Conservation (phyloP, 108 stramenopile genomes). For the Mayamaea pseudoterrestris region DNA sequence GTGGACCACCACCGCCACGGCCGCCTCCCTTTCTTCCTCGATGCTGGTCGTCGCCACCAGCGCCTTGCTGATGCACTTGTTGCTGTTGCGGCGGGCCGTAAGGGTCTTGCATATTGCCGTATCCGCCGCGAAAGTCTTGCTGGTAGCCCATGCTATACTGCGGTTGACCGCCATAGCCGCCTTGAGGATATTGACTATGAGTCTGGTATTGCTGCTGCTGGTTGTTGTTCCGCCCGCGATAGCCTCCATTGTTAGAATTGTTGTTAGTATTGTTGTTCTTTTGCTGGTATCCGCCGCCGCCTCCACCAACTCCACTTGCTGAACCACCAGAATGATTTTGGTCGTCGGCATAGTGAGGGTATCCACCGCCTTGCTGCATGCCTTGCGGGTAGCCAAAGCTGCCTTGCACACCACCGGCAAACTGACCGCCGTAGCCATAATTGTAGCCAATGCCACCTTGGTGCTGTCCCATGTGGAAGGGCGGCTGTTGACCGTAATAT, state of each 20-base stretch:
- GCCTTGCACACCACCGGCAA: constrained; percentile 50
- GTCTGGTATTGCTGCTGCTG: constrained; percentile 3
- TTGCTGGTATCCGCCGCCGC: constrained; percentile 59
- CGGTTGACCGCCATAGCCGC: constrained; percentile 52
- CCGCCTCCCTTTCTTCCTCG: constrained; percentile 39
- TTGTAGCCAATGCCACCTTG: constrained; percentile 43
- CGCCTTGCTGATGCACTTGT: constrained; percentile 20
- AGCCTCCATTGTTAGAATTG: constrained; percentile 44
- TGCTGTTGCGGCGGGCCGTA: constrained; percentile 46
- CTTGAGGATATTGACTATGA: constrained; percentile 12
- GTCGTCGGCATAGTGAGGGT: constrained; percentile 58
- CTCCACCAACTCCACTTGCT: constrained; percentile 33
- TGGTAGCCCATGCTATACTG: constrained; percentile 47
- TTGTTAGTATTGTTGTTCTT: constrained; percentile 43
- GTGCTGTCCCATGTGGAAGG: constrained; percentile 37
- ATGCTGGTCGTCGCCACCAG: constrained; percentile 45
- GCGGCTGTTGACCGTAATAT: constrained; percentile 61
- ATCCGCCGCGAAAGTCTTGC: constrained; percentile 32
- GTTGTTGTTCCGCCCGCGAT: constrained; percentile 48
- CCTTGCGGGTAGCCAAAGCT: constrained; percentile 63
- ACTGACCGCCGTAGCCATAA: constrained; percentile 54
- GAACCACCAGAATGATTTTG: constrained; percentile 24
- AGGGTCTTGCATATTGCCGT: constrained; percentile 40
- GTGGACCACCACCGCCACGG: background rate
- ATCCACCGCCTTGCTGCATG: constrained; percentile 66